Evolutionary conservation across 2,329 filamentous ascomycete genomes (phyloP), one percentile per base, ranked within the genome.

Genomic region (Diaporthe sp.): DNA sequence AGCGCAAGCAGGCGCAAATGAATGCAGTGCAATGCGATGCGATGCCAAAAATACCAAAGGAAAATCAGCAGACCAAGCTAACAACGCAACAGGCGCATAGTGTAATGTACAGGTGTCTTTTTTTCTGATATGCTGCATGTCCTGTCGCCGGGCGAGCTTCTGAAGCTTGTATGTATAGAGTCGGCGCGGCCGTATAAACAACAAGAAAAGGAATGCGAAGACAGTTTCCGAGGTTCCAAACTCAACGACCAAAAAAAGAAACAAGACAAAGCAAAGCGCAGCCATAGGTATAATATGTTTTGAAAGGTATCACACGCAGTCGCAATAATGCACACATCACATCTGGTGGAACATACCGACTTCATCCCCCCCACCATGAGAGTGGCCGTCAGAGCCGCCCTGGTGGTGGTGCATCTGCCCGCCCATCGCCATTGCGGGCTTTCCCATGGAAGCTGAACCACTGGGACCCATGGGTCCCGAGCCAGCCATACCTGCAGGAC

Each of bases 321-420:
- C 82, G 82, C 82, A 83, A 81, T 80, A 84, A 83, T 80, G 78
- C 77, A 81, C 75, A 82, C 79, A 90, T 95, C 92, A 97, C 93
- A 97, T 95, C 89, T 95, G 94, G 90, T 95, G 93, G 90, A 96
- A 98, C 95, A 97, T 98, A 98, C 95, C 95, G 92, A 95, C 95
- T 91, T 97, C 95, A 82, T 96, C 94, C 84, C 89, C 90, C 86
- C 91, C 92, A 85, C 91, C 90, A 83, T 91, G 90, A 80, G 89
- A 88, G 83, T 87, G 89, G 83, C 91, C 93, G 83, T 94, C 93
- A 76, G 90, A 88, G 82, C 94, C 92, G 78, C 90, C 89, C 82
- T 95, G 92, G 85, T 95, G 92, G 84, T 95, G 95, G 85, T 97
- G 94, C 85, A 91, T 88, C 77, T 87, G 85, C 80, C 92, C 91